Base-by-base conservation (phyloP, 2,329 filamentous ascomycete genomes). In the Lecanosticta acicola region DNA sequence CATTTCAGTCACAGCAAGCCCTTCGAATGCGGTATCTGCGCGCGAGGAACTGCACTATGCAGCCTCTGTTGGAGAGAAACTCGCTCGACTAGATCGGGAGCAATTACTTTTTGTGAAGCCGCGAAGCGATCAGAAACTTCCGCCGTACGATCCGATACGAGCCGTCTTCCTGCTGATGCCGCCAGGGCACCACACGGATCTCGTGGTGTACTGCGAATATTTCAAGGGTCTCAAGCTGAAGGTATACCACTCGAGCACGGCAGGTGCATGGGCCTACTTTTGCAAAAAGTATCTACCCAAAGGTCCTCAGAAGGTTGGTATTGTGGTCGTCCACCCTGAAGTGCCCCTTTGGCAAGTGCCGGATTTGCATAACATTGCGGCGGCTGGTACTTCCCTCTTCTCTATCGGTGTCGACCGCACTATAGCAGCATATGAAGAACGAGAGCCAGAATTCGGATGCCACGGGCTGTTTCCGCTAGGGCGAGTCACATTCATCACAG, bases 401-500 rank as follows among this genome's bases (percentile, higher is more conserved):
- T 64, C 60, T 2, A 48, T 69, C 24, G 66, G 67, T 13, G 52
- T 46, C 55, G 66, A 58, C 34, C 45, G 37, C 39, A 43, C 18
- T 16, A 46, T 20, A 51, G 39, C 48, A 18, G 51, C 32, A 11
- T 9, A 37, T 1, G 40, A 52, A 29, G 55, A 60, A 9, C 20
- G 47, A 10, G 48, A 54, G 9, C 44, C 54, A 3, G 35, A 32
- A 3, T 58, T 55, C 7, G 46, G 46, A 3, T 58, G 52, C 45
- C 46, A 60, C 54, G 48, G 62, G 46, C 39, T 64, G 49, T 71
- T 72, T 36, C 66, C 68, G 1, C 51, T 57, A 18, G 70, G 69
- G 4, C 60, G 59, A 4, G 60, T 69, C 4, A 62, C 67, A 9
- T 68, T 69, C 51, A 66, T 73, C 13, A 71, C 69, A 1, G 70